Percentiles rank a stretch among this genome's conserved stretches.
Conservation (phyloP, 164 flowering plant genomes). For the Malania oleifera region DNA sequence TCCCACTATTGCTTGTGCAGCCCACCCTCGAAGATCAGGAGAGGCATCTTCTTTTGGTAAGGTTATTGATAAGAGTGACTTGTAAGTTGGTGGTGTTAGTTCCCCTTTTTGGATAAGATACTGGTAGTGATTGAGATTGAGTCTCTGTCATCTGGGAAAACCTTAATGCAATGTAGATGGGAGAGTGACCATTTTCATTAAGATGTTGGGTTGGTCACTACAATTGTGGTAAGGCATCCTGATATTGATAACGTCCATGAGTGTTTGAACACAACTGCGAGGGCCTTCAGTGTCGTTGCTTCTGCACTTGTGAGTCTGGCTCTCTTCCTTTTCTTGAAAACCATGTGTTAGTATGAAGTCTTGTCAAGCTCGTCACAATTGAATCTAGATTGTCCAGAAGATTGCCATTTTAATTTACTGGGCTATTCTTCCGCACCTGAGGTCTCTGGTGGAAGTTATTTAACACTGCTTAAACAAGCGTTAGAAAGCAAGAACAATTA, state of each 20-base stretch:
- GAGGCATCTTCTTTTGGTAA: conserved; percentile 94
- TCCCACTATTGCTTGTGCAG: conserved; percentile 92
- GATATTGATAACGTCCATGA: conserved; percentile 98
- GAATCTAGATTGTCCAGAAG: conserved; percentile 95
- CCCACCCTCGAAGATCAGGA: conserved; percentile 98
- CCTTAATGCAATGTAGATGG: conserved; percentile 96
- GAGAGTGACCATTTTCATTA: conserved; percentile 92
- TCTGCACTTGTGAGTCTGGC: conserved; percentile 98
- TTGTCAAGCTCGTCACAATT: conserved; percentile 99
- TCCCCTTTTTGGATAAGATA: conserved; percentile 90
- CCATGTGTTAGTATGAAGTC: conserved; percentile 99
- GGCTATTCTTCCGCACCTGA: conserved; percentile 91
- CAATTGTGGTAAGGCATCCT: conserved; percentile 99
- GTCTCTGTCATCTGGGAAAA: conserved; percentile 96
- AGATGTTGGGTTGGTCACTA: conserved; percentile 97
- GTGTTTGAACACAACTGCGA: conserved; percentile 95
- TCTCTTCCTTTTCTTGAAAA: conserved; percentile 83
- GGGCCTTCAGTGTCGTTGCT: conserved; percentile 99
- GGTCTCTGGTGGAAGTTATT: conserved; percentile 91
- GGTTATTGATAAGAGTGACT: conserved; percentile 92
- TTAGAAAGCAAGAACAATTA: conserved; percentile 94
- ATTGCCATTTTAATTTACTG: conserved; percentile 96
- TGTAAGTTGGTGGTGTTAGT: conserved; percentile 96
- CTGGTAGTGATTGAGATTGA: conserved; percentile 96
- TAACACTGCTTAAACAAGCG: conserved; percentile 93